Percentiles rank a stretch among this genome's conserved stretches.
Conservation (phyloP, 257 asterid genomes). For the Ehretia macrophylla region DNA sequence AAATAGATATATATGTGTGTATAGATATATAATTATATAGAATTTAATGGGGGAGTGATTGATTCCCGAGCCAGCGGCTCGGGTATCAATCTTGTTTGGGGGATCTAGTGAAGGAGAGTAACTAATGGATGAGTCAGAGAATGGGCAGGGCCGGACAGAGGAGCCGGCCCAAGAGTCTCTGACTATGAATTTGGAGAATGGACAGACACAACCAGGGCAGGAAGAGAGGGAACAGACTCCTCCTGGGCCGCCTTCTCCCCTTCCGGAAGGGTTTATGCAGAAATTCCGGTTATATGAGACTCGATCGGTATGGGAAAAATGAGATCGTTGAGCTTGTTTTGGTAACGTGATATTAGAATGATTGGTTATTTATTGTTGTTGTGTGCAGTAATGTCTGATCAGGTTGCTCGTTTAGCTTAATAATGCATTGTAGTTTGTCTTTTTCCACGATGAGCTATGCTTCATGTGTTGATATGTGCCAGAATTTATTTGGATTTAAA, state of each 20-base stretch:
- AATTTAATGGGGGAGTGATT: conserved; percentile 73
- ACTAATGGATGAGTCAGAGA: conserved; percentile 42
- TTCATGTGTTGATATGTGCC: not conserved
- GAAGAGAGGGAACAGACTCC: conserved; percentile 29
- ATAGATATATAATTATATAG: conserved; percentile 1
- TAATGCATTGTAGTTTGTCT: too few species aligned
- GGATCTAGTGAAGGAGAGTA: conserved; percentile 13
- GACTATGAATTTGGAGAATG: conserved; percentile 17
- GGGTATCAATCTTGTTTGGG: conserved; percentile 28
- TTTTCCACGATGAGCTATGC: not conserved
- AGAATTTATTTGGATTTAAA: not conserved
- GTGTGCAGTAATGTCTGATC: not conserved
- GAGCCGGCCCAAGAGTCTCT: not conserved
- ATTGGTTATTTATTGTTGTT: not conserved
- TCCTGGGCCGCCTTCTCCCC: conserved; percentile 25
- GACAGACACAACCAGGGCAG: conserved; percentile 29
- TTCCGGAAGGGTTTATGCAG: conserved; percentile 65
- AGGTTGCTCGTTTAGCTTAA: not conserved
- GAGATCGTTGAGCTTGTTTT: conserved; percentile 9
- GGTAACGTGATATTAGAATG: not conserved
- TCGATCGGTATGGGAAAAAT: conserved; percentile 52
- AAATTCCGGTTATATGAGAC: conserved; percentile 92
- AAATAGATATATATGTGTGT: too few species aligned
- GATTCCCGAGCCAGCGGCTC: conserved; percentile 93
- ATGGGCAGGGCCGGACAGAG: conserved; percentile 15